Percentiles rank a stretch among this genome's conserved stretches.
Conservation (phyloP, 495 filamentous ascomycete species). For the Parachaetomium inaequale region DNA sequence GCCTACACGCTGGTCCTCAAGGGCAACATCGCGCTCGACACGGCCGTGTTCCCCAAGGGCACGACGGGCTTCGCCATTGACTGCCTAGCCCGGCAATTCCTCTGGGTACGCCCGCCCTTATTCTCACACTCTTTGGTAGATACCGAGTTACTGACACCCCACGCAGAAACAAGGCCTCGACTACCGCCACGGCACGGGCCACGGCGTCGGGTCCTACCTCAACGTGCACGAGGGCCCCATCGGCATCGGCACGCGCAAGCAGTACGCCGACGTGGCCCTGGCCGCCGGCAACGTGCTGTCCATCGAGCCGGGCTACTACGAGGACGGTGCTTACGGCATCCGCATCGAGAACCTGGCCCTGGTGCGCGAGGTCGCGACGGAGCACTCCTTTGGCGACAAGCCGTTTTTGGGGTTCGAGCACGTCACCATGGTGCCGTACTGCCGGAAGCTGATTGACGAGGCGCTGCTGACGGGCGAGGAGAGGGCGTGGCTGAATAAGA, state of each 20-base stretch:
- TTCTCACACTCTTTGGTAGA: neutral
- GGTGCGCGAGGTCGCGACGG: constrained; percentile 80
- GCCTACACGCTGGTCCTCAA: constrained; percentile 95
- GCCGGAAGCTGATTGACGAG: constrained; percentile 80
- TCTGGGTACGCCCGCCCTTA: constrained; percentile 60
- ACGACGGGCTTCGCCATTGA: constrained; percentile 93
- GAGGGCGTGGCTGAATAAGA: constrained; percentile 81
- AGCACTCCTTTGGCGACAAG: constrained; percentile 85
- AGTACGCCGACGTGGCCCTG: constrained; percentile 88
- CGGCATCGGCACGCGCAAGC: constrained; percentile 85
- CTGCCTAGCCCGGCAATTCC: constrained; percentile 78
- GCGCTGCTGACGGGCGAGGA: constrained; percentile 70
- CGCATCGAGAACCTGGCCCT: constrained; percentile 95
- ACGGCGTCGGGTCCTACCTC: constrained; percentile 87
- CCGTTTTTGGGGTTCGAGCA: constrained; percentile 94
- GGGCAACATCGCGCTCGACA: constrained; percentile 89
- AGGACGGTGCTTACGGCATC: constrained; percentile 96
- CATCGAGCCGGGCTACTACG: constrained; percentile 96
- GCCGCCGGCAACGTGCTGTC: constrained; percentile 91
- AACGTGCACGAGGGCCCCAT: constrained; percentile 99
- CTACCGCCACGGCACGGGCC: constrained; percentile 94
- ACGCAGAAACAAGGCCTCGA: constrained; percentile 73
- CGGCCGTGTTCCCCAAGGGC: constrained; percentile 87
- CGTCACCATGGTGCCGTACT: constrained; percentile 94
- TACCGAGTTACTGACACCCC: neutral